Evolutionary conservation across 1,139 yeast genomes (phyloP), one percentile per base, ranked within the genome.

Genomic region (Pichia sp.): DNA sequence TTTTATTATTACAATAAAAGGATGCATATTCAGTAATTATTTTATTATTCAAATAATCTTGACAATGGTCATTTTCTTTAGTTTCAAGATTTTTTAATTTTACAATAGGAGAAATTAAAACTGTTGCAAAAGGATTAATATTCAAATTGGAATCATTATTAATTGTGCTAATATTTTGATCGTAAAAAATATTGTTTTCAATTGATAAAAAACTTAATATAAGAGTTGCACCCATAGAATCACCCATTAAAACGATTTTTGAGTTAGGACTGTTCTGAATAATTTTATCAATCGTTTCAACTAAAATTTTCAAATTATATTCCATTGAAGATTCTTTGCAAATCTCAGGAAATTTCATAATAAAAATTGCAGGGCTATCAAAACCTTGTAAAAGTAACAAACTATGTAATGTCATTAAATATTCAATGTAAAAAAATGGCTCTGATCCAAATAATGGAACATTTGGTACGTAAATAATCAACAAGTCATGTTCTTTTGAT

Each of bases 161-260:
- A 23, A 12, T 42, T 39, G 22, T 32, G 12, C 20, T 20, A 10
- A 22, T 30, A 11, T 34, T 35, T 4, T 43, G 42, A 35, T 41
- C 37, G n/a, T n/a, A 23, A 33, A 42, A 48, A 22, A 37, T 36
- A 9, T 31, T 32, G 30, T 45, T 25, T n/a, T 41, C 41, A 6
- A 40, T 23, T 5, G 70, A 57, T 42, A 70, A 41, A 43, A 68
- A 53, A n/a, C 68, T 58, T 42, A 70, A 50, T 3, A 60, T 60
- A 32, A 69, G 50, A 7, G 67, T 67, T 1, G 71, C 76, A 3
- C 77, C 76, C 10, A 65, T 58, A 3, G 73, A 66, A 49, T 71
- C 74, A 0, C 76, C 77, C 40, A 61, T 52, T 9, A 69, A 42
- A 3, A 65, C 56, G 4, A 59, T 40, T 32, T 59, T 59, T 1